Evolutionary conservation across 352 stramenopile genomes (phyloP).

Genomic region (Pseudoperonospora humuli): DNA sequence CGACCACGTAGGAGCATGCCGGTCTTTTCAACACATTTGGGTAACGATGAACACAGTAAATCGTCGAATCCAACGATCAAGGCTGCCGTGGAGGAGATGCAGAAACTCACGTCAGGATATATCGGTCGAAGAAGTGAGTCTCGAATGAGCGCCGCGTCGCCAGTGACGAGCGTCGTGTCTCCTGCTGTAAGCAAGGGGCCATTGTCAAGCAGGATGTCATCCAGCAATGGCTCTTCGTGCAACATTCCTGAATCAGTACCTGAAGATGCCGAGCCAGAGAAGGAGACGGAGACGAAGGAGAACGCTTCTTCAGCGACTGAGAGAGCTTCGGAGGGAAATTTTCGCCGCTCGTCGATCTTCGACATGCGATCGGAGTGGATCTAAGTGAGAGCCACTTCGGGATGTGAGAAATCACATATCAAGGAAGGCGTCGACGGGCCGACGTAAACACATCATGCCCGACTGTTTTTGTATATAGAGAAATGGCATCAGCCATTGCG

Average conservation of each 20-base stretch:
- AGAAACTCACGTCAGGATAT: constrained; percentile 23
- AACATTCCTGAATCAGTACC: constrained; percentile 18
- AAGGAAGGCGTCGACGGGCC: constrained; percentile 13
- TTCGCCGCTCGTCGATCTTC: constrained; percentile 33
- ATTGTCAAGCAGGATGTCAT: constrained; percentile 12
- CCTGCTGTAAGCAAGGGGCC: constrained; percentile 1
- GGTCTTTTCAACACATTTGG: constrained; percentile 23
- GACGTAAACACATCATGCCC: constrained; percentile 10
- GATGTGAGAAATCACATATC: constrained; percentile 16
- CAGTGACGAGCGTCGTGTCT: background rate
- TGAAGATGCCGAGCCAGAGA: constrained; percentile 18
- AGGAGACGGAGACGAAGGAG: constrained; percentile 14
- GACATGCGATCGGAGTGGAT: constrained; percentile 40
- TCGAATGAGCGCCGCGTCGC: constrained; percentile 15
- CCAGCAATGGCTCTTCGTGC: constrained; percentile 18
- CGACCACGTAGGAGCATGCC: constrained; percentile 22
- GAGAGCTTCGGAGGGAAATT: constrained; percentile 19
- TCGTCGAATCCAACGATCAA: constrained; percentile 16
- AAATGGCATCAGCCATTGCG: constrained; percentile 9
- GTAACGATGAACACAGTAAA: constrained; percentile 15
- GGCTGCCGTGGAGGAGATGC: constrained; percentile 23
- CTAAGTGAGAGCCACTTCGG: constrained; percentile 5
- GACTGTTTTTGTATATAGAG: constrained; percentile 24
- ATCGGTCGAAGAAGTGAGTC: constrained; percentile 20
- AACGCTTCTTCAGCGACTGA: constrained; percentile 5